These are phyloP conservation scores for Paramecium octaurelia DNA, from an alignment of 73 alveolate genomes.

Conservation along the genomic window DNA sequence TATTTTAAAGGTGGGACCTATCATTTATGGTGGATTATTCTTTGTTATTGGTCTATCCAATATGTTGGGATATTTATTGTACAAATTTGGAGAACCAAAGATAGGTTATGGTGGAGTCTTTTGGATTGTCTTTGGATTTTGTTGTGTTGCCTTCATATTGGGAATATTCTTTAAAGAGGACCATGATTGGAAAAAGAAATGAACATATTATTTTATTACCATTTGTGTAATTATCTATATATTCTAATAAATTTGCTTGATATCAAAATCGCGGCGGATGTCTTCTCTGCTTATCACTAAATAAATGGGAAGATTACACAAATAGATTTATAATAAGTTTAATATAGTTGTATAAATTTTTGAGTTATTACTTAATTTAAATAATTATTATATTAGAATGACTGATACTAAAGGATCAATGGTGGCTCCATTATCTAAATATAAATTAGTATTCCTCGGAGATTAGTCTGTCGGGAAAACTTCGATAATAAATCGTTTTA, in stretches of 20 bases:
- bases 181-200: constrained; percentile 22
- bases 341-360: neutral
- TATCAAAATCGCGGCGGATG: too few relatives aligned
- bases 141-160: neutral
- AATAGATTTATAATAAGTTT: neutral
- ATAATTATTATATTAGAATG: neutral
- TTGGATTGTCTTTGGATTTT: constrained; percentile 21
- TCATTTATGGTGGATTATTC: constrained; percentile 30
- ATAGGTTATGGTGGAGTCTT: constrained; percentile 17
- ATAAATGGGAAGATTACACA: neutral
- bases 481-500: constrained; percentile 75
- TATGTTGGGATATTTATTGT: constrained; percentile 29
- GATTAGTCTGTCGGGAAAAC: constrained; percentile 89
- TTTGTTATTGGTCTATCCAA: constrained; percentile 20
- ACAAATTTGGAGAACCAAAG: constrained; percentile 2
- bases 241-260: too few relatives aligned
- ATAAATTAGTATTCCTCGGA: constrained; percentile 80
- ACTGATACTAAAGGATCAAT: constrained; percentile 63
- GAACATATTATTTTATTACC: neutral
- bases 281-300: neutral
- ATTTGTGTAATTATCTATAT: neutral
- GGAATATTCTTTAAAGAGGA: constrained; percentile 23
- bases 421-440: constrained; percentile 70
- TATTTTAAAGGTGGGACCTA: constrained; percentile 21
- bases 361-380: neutral